Evolutionary conservation across 2,329 filamentous ascomycete species (phyloP), one percentile per base, ranked within the genome.

Genomic region (Decorospora gaudefroyi): DNA sequence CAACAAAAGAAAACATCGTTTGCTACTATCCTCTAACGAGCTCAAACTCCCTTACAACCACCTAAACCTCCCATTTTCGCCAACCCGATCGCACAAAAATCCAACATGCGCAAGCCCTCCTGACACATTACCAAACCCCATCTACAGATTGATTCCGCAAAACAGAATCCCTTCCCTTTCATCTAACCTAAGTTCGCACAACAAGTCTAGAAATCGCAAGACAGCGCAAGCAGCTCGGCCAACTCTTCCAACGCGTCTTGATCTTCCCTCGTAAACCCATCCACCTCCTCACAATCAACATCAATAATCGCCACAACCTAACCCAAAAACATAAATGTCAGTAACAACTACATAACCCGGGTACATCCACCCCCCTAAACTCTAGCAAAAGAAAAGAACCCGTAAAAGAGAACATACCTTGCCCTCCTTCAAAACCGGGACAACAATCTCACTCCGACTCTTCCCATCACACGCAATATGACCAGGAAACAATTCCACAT

Each of bases 401-500:
- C n/a, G n/a, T n/a, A 8, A 51, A 61, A 10, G 6, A 15, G 9
- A 22, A 60, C 68, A 56, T 51, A 78, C 76, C 70, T 75, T 75
- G 15, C 67, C 75, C n/a, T 59, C 59, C 46, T 74, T 62, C 7
- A 86, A 53, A 49, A 92, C 79, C 2, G 88, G 88, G 34, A 92
- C 88, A 12, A 93, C 88, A 65, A 93, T 85, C 74, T 93, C 88
- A 65, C 88, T 91, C 72, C 76, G 81, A 60, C 82, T 88, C 44
- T 82, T 85, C 3, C 81, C 80, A 68, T 93, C 88, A 66, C 88
- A 92, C 7, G 88, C 87, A 62, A 93, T 91, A 65, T 92, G 88
- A 2, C 87, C 88, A 0, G 86, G 85, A 61, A 92, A 92, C 37
- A 72, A 63, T 29, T 88, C 84, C 6, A 93, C 87, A 66, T 93